Percentiles rank a stretch among this genome's conserved stretches.
Conservation (phyloP, 345 rosid species). For the Corymbia maculata region DNA sequence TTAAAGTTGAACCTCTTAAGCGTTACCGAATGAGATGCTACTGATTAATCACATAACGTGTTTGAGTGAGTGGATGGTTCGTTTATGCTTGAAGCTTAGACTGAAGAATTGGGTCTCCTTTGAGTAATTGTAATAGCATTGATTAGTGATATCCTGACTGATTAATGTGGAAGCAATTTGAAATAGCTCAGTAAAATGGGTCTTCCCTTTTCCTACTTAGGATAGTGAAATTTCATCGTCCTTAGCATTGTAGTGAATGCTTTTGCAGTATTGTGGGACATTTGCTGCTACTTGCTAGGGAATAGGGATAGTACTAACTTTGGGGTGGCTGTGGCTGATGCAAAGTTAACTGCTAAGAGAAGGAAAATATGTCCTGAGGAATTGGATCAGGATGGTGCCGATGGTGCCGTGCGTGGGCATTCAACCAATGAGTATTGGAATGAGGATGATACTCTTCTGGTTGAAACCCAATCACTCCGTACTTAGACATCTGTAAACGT, state of each 20-base stretch:
- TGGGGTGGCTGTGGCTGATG: too few species aligned
- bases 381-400: background rate
- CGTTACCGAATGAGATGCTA: background rate
- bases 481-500: background rate
- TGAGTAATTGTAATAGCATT: background rate
- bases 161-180: background rate
- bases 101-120: background rate
- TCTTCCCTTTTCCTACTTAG: background rate
- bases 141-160: background rate
- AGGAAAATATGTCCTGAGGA: conserved; percentile 36
- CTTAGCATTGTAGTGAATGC: background rate
- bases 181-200: background rate
- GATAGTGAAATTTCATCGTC: background rate
- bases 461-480: background rate
- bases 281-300: too few species aligned
- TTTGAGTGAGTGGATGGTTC: background rate
- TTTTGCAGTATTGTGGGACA: background rate
- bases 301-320: background rate
- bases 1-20: background rate
- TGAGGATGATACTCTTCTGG: background rate
- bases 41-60: background rate
- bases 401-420: background rate
- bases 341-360: conserved; percentile 27
- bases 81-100: background rate
- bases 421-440: background rate